Evolutionary conservation across 257 asterid genomes (phyloP).

Genomic region (Striga asiatica): DNA sequence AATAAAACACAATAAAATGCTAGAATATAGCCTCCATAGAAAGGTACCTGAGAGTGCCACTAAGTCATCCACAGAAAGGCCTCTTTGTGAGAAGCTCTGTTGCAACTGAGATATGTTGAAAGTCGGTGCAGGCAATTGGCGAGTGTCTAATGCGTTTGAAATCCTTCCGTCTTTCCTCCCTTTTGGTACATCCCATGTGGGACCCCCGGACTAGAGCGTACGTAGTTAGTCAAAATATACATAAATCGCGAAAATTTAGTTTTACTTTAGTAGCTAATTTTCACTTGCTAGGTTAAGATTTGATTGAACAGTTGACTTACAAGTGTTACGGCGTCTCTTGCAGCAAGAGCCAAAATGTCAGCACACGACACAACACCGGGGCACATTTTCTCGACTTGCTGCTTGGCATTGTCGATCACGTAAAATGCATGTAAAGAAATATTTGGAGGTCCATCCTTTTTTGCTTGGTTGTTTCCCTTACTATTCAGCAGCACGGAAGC

Average conservation of each 20-base stretch:
- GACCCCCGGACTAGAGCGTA: constrained; percentile 61
- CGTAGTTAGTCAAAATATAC: no score
- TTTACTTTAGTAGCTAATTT: no score
- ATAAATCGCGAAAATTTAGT: no score
- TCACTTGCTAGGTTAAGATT: not conserved
- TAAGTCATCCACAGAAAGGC: constrained; percentile 54
- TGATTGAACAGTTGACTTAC: constrained; percentile 23
- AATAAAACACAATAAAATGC: no score
- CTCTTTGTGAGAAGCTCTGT: constrained; percentile 70
- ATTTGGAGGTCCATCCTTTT: constrained; percentile 71
- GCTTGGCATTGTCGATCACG: constrained; percentile 52
- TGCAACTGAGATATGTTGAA: constrained; percentile 63
- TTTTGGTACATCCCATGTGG: constrained; percentile 68
- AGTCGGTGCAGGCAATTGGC: constrained; percentile 60
- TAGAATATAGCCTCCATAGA: no score
- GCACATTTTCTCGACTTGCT: constrained; percentile 41
- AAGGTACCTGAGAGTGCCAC: constrained; percentile 56
- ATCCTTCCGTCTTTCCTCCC: constrained; percentile 73
- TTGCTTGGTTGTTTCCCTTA: constrained; percentile 30
- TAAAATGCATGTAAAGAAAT: constrained; percentile 67
- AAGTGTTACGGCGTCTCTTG: constrained; percentile 52
- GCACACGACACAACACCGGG: constrained; percentile 83
- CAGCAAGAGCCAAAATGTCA: constrained; percentile 55
- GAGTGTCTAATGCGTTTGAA: constrained; percentile 51
- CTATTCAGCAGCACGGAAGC: constrained; percentile 61